These are phyloP conservation scores for Stromatinia cepivora DNA, from an alignment of 2,329 filamentous ascomycete genomes.

Conservation along the genomic window DNA sequence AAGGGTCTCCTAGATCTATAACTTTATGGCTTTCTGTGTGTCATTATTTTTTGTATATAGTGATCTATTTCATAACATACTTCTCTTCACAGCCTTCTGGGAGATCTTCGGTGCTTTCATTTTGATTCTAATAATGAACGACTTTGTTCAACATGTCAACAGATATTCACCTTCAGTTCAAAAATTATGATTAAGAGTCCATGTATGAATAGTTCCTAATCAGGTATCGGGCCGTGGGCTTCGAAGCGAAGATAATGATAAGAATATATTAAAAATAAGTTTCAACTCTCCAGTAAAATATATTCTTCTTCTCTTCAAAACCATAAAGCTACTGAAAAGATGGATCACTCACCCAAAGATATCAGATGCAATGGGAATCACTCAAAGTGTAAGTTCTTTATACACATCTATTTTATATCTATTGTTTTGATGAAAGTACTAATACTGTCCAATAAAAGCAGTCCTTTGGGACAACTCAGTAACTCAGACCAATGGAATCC, in stretches of 20 bases:
- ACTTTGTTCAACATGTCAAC: background rate
- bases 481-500: background rate
- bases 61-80: background rate
- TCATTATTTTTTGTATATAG: background rate
- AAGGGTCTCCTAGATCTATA: background rate
- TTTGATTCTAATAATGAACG: background rate
- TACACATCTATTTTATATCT: background rate
- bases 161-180: slow-evolving; percentile 1
- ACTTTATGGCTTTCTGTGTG: background rate
- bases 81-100: background rate
- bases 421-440: background rate
- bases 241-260: slow-evolving; percentile 1
- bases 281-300: background rate
- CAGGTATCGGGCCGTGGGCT: background rate
- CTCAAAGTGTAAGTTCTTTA: background rate
- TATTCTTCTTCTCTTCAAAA: background rate
- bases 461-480: background rate
- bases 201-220: background rate
- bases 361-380: background rate
- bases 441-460: background rate
- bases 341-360: slow-evolving; percentile 6
- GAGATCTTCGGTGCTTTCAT: no score
- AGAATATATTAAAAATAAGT: background rate
- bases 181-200: background rate
- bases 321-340: background rate